Evolutionary conservation across 441 rosid species (phyloP).

Genomic region (Adansonia grandidieri): DNA sequence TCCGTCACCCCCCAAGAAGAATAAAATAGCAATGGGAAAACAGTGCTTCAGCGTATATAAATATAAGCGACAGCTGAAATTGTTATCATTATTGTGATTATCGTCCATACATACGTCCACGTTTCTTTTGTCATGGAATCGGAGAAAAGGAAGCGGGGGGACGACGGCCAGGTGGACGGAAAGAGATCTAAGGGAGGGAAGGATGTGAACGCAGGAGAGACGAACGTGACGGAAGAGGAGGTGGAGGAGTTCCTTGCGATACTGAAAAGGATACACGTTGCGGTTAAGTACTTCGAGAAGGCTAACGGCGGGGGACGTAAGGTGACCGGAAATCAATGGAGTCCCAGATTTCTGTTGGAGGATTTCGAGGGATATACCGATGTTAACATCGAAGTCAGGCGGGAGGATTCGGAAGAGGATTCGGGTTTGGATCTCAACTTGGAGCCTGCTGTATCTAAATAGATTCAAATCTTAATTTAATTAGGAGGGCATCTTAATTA

Average conservation of each 20-base stretch:
- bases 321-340: conserved; percentile 15
- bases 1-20: neutral
- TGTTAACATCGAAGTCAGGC: neutral
- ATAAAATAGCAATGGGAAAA: neutral
- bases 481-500: too few relatives aligned
- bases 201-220: conserved; percentile 17
- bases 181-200: conserved; percentile 5
- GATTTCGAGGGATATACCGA: conserved; percentile 10
- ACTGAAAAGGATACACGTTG: conserved; percentile 33
- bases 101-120: neutral
- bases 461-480: too few relatives aligned
- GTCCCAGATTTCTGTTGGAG: conserved; percentile 19
- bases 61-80: neutral
- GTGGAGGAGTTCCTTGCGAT: conserved; percentile 49
- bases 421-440: conserved; percentile 39
- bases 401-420: conserved; percentile 19
- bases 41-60: neutral
- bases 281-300: conserved; percentile 31
- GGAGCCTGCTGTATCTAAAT: conserved; percentile 18
- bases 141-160: conserved; percentile 27
- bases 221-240: conserved; percentile 4
- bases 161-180: conserved; percentile 5
- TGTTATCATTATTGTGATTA: neutral
- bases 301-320: conserved; percentile 5
- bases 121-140: neutral